Evolutionary conservation across 495 filamentous ascomycete species (phyloP), one percentile per base, ranked within the genome.

Genomic region (Tuber umbilicatum): DNA sequence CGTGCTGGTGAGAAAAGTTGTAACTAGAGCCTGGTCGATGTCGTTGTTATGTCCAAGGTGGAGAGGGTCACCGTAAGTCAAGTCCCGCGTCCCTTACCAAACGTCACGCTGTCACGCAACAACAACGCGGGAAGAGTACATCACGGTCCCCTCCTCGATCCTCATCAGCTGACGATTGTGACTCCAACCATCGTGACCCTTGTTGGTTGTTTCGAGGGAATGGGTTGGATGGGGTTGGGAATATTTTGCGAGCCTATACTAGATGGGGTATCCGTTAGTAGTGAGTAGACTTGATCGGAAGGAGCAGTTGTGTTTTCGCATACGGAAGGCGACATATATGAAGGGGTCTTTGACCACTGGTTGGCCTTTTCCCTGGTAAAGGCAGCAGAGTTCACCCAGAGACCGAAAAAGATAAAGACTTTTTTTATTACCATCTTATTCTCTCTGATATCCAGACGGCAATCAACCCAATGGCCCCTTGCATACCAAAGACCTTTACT

Each of bases 381-480:
- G 27, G 27, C 31, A 64, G 27, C 27, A 64, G 55, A 64, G 55
- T 19, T 31, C 55, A 16, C 27, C 14, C 12, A 10, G 55, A 64
- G 55, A 27, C 55, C 35, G 55, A 17, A 64, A 35, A 17, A 64
- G 14, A 64, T 6, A 35, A 35, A 50, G 45, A 50, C 45, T 16
- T 19, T 35, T 31, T 64, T 64, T 2, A 31, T 64, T 35, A 35
- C 27, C 14, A 35, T 64, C 55, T 35, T 64, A 17, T 64, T 17
- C 55, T 35, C 12, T 17, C 7, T 16, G 14, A 17, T 64, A 64
- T 35, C 6, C 55, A 17, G 27, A 35, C 12, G 27, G 19, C 27
- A 31, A 31, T 35, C 55, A 16, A 64, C 27, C 21, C 60, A 21
- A 73, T 71, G 72, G 72, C 72, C 19, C 72, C 72, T 72, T 40